Evolutionary conservation across 2,329 filamentous ascomycete genomes (phyloP).

Genomic region (Shiraia sp.): DNA sequence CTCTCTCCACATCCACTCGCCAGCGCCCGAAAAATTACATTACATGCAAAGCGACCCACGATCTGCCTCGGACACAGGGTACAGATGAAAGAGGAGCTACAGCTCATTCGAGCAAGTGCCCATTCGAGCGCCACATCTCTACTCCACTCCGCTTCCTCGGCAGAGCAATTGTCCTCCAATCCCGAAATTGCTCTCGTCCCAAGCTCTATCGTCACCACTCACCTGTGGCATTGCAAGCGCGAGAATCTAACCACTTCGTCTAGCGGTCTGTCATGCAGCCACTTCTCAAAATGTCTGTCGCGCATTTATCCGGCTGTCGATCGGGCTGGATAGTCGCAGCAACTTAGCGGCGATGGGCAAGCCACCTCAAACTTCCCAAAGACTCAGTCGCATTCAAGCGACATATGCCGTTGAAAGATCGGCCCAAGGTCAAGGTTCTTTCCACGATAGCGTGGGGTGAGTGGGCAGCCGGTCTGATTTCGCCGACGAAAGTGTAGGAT

Average conservation of each 20-base stretch:
- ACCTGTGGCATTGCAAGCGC: slow-evolving; percentile 7
- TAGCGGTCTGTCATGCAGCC: slow-evolving; percentile 13
- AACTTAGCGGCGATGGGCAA: neutral
- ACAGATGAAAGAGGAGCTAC: slow-evolving; percentile 10
- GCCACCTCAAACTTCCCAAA: slow-evolving; percentile 1
- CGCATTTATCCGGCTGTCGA: slow-evolving; percentile 22
- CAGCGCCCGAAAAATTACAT: slow-evolving; percentile 2
- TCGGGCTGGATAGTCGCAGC: slow-evolving; percentile 2
- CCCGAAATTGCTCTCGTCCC: too few species aligned
- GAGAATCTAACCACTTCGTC: slow-evolving; percentile 4
- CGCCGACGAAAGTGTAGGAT: too few species aligned
- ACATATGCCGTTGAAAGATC: slow-evolving; percentile 12
- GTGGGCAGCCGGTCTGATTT: neutral
- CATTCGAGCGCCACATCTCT: slow-evolving; percentile 8
- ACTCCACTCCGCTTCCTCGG: slow-evolving; percentile 5
- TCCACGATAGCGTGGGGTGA: slow-evolving; percentile 8
- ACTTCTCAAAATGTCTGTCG: slow-evolving; percentile 10
- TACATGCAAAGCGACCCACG: slow-evolving; percentile 11
- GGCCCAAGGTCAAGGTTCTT: slow-evolving; percentile 9
- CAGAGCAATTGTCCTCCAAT: slow-evolving; percentile 23
- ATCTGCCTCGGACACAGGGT: slow-evolving; percentile 18
- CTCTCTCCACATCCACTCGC: slow-evolving; percentile 12
- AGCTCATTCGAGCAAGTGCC: too few species aligned
- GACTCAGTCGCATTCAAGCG: slow-evolving; percentile 4
- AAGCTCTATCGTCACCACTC: too few species aligned